phyloP scores from a whole-genome alignment of 345 rosid genomes.

The Camelina laxa region DNA sequence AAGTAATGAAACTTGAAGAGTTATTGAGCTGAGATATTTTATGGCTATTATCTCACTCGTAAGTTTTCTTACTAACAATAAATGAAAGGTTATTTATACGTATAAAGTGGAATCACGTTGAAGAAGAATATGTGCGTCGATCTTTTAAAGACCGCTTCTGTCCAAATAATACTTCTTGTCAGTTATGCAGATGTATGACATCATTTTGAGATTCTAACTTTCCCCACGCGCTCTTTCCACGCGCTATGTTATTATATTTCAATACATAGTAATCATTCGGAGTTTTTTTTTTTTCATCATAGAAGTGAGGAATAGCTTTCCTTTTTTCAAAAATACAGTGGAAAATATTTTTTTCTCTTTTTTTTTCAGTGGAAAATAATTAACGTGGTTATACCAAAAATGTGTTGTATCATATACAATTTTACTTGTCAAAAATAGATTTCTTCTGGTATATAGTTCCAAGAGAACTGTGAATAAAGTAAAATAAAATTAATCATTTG shows the following conservation, averaged over 20 bases:
- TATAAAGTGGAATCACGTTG: constrained; percentile 23
- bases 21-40: constrained; percentile 20
- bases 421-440: constrained; percentile 18
- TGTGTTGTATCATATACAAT: constrained; percentile 23
- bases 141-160: constrained; percentile 35
- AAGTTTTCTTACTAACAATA: not conserved
- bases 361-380: not conserved
- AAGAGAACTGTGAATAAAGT: not conserved
- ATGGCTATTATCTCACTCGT: not conserved
- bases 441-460: not conserved
- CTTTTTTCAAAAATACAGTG: not conserved
- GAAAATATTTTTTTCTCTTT: too few species aligned
- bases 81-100: constrained; percentile 4
- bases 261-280: too few species aligned
- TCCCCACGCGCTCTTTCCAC: not conserved
- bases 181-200: constrained; percentile 35
- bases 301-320: constrained; percentile 10
- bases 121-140: constrained; percentile 39
- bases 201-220: constrained; percentile 22
- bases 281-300: too few species aligned
- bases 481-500: not conserved
- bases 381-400: constrained; percentile 26
- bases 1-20: not conserved
- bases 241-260: not conserved
- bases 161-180: constrained; percentile 39